phyloP scores from a whole-genome alignment of 208 protist species.

The Crithidia fasciculata region DNA sequence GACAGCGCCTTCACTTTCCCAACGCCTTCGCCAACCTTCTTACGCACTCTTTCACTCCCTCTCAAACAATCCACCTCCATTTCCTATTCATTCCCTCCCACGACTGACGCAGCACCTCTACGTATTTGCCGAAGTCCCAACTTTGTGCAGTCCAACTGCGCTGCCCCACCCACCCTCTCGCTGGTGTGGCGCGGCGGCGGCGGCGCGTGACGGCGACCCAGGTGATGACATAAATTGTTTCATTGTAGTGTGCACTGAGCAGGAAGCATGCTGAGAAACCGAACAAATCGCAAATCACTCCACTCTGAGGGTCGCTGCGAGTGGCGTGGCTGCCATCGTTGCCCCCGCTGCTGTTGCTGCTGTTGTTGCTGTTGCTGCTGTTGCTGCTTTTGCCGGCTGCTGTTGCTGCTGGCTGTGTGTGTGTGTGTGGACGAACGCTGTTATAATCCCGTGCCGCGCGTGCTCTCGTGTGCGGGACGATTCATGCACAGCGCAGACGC shows the following conservation, averaged over 20 bases:
- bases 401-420: neutral
- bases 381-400: neutral
- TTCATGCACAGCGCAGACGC: slow-evolving; percentile 67
- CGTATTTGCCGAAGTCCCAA: no score
- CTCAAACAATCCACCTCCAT: no score
- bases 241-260: slow-evolving; percentile 38
- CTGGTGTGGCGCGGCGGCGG: neutral
- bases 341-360: neutral
- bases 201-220: neutral
- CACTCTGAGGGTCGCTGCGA: slow-evolving; percentile 21
- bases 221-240: slow-evolving; percentile 28
- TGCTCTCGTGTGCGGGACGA: slow-evolving; percentile 36
- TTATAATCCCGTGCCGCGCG: slow-evolving; percentile 52
- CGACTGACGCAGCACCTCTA: no score
- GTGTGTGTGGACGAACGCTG: slow-evolving; percentile 11
- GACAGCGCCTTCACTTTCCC: no score
- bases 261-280: slow-evolving; percentile 36
- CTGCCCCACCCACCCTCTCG: neutral
- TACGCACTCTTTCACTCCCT: no score
- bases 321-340: neutral
- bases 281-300: slow-evolving; percentile 43
- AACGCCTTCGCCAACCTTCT: no score
- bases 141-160: no score
- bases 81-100: no score
- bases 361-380: neutral